phyloP scores from a whole-genome alignment of 2,329 filamentous ascomycete genomes.

The Dothideomycetes sp. region DNA sequence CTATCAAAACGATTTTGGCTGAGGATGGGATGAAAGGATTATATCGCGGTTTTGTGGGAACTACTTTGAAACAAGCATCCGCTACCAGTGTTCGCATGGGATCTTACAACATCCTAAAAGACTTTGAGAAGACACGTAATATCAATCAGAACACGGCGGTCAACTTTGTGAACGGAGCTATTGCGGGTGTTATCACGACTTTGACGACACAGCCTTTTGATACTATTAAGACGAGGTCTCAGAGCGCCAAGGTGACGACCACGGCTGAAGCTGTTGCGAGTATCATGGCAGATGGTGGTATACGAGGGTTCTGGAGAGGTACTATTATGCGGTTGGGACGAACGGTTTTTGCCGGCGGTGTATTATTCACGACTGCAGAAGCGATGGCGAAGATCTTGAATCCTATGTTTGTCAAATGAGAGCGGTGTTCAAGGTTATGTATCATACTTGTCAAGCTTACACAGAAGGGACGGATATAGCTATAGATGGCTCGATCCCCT shows the following conservation, averaged over 20 bases:
- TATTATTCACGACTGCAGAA: constrained; percentile 56
- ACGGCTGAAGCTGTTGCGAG: constrained; percentile 48
- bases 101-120: constrained; percentile 55
- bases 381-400: constrained; percentile 43
- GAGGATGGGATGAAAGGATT: constrained; percentile 46
- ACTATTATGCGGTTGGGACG: constrained; percentile 59
- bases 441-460: too few relatives aligned
- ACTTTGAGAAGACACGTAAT: constrained; percentile 41
- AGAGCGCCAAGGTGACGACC: constrained; percentile 49
- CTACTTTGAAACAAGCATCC: constrained; percentile 53
- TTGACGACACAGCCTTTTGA: constrained; percentile 54
- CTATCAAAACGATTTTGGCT: constrained; percentile 39
- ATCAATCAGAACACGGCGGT: constrained; percentile 42
- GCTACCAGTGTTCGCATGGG: constrained; percentile 55
- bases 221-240: constrained; percentile 54
- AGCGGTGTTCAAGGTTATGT: too few relatives aligned
- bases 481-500: too few relatives aligned
- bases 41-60: constrained; percentile 51
- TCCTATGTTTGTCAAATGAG: constrained; percentile 4
- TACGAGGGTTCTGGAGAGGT: constrained; percentile 56
- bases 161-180: constrained; percentile 54
- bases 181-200: constrained; percentile 53
- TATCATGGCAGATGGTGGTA: constrained; percentile 48
- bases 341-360: constrained; percentile 57
- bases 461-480: too few relatives aligned